These are phyloP conservation scores for Tetraselmis striata DNA, from an alignment of 139 green algal genomes.

Conservation along the genomic window DNA sequence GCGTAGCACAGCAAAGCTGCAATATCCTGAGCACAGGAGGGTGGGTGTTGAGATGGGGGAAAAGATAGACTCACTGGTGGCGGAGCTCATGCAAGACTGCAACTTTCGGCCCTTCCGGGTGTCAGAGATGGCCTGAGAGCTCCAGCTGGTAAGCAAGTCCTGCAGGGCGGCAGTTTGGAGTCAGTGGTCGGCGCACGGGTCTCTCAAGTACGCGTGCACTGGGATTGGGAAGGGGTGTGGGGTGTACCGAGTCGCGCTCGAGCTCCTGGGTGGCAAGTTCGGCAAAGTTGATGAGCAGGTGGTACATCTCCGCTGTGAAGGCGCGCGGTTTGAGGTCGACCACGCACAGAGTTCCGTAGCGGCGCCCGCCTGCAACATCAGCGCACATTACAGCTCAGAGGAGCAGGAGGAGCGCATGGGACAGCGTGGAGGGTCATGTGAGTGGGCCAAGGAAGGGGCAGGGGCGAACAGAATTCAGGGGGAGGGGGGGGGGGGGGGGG, in stretches of 20 bases:
- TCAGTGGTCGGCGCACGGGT: too few species aligned
- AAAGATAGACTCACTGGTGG: neutral
- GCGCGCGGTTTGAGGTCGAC: neutral
- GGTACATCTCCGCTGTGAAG: neutral
- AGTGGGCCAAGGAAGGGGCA: too few species aligned
- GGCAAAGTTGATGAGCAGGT: conserved; percentile 5
- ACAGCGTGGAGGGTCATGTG: too few species aligned
- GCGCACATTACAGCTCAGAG: too few species aligned
- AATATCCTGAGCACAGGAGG: too few species aligned
- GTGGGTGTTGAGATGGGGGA: too few species aligned
- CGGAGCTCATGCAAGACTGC: neutral
- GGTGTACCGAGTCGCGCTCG: neutral
- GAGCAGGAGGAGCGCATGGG: too few species aligned
- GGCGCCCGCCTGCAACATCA: neutral
- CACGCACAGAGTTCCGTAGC: conserved; percentile 1
- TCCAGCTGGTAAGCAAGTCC: neutral
- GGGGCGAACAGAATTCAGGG: too few species aligned
- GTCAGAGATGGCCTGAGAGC: neutral
- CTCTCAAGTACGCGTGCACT: too few species aligned
- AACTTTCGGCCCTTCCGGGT: neutral
- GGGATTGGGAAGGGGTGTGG: neutral
- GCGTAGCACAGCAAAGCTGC: too few species aligned
- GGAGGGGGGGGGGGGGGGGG: too few species aligned
- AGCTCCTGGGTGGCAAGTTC: neutral
- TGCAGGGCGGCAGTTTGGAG: neutral